These are phyloP conservation scores for Puccinia brachypodii DNA, from an alignment of 1,284 basidiomycete genomes.

Conservation along the genomic window DNA sequence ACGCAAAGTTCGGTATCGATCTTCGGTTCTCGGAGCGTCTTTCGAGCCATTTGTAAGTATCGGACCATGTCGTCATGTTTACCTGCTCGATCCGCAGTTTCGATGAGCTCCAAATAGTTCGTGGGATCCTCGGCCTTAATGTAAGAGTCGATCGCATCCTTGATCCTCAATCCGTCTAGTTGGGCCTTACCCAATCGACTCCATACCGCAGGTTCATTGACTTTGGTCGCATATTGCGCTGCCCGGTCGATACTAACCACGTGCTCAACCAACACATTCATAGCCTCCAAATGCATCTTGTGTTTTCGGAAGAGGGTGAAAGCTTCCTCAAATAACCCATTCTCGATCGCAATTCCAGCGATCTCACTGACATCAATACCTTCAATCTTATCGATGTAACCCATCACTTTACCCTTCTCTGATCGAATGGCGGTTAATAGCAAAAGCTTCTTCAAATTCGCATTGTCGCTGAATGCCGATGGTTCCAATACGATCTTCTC, in stretches of 20 bases:
- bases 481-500: slow-evolving; percentile 99
- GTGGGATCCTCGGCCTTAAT: slow-evolving; percentile 97
- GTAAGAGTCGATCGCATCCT: slow-evolving; percentile 98
- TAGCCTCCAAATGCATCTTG: slow-evolving; percentile 86
- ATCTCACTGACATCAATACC: slow-evolving; percentile 95
- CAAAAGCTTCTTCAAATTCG: slow-evolving; percentile 89
- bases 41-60: slow-evolving; percentile 99
- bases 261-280: slow-evolving; percentile 97
- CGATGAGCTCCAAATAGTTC: slow-evolving; percentile 94
- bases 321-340: slow-evolving; percentile 94
- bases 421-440: slow-evolving; percentile 94
- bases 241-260: slow-evolving; percentile 97
- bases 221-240: slow-evolving; percentile 91
- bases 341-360: slow-evolving; percentile 93
- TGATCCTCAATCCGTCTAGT: slow-evolving; percentile 95
- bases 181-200: slow-evolving; percentile 97
- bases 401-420: slow-evolving; percentile 97
- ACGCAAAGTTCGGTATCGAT: slow-evolving; percentile 98
- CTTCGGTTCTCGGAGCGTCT: slow-evolving; percentile 91
- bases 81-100: slow-evolving; percentile 91
- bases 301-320: slow-evolving; percentile 96
- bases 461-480: slow-evolving; percentile 96
- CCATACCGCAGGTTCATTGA: slow-evolving; percentile 97
- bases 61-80: slow-evolving; percentile 98
- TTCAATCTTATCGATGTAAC: slow-evolving; percentile 95